These are phyloP conservation scores for Sporothrix dimorphospora DNA, from an alignment of 2,329 filamentous ascomycete genomes.

Conservation along the genomic window DNA sequence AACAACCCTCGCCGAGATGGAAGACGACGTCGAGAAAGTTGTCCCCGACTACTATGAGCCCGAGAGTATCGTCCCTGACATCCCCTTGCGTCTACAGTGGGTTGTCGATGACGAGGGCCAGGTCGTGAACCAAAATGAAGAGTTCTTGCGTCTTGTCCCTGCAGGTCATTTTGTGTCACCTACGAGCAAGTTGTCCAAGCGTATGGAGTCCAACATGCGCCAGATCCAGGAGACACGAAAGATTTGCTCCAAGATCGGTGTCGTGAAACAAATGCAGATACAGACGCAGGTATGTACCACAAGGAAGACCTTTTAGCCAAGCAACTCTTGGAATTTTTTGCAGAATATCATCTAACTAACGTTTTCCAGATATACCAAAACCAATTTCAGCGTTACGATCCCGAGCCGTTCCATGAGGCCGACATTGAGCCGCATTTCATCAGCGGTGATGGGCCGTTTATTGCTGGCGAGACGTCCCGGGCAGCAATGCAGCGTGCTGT, in stretches of 20 bases:
- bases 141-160: conserved; percentile 78
- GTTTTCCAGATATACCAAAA: conserved; percentile 82
- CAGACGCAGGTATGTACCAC: conserved; percentile 76
- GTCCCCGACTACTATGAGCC: conserved; percentile 95
- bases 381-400: conserved; percentile 95
- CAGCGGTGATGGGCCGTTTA: conserved; percentile 84
- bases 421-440: conserved; percentile 90
- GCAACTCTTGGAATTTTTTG: neutral
- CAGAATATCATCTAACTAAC: neutral
- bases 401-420: conserved; percentile 81
- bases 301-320: too few relatives aligned
- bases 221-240: conserved; percentile 98
- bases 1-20: conserved; percentile 80
- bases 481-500: conserved; percentile 87
- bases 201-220: conserved; percentile 86
- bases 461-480: conserved; percentile 80
- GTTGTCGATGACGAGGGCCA: conserved; percentile 86
- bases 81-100: conserved; percentile 80
- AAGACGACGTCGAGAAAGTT: conserved; percentile 80
- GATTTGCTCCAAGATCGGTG: conserved; percentile 91
- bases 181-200: conserved; percentile 71
- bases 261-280: conserved; percentile 99
- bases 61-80: conserved; percentile 81
- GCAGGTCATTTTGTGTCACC: conserved; percentile 75
- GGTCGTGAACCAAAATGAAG: conserved; percentile 83